These are phyloP conservation scores for Phlebiopsis flavidoalba DNA, from an alignment of 768 basidiomycete species.

Conservation along the genomic window DNA sequence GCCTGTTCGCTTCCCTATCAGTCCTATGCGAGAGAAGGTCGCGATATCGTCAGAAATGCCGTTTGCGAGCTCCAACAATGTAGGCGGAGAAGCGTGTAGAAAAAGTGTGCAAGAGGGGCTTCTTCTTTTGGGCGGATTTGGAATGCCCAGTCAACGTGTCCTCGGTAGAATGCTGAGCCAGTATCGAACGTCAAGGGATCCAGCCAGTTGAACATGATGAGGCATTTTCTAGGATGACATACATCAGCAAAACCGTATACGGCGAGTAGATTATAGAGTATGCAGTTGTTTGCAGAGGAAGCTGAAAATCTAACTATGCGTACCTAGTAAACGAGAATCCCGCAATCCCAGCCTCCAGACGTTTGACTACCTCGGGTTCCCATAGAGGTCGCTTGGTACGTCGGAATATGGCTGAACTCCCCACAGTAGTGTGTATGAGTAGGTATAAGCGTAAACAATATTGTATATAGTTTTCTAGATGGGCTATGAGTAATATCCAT, in stretches of 20 bases:
- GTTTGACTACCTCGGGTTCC: constrained; percentile 52
- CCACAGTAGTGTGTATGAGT: constrained; percentile 56
- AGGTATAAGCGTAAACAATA: constrained; percentile 75
- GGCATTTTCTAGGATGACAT: constrained; percentile 53
- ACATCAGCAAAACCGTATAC: background rate
- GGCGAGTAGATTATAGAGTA: background rate
- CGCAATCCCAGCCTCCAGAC: constrained; percentile 56
- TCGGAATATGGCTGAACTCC: constrained; percentile 42
- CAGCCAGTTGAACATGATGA: constrained; percentile 84
- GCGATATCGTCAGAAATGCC: constrained; percentile 74
- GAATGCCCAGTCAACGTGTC: constrained; percentile 54
- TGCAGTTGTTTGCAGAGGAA: background rate
- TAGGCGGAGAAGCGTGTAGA: constrained; percentile 76
- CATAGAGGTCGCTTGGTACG: constrained; percentile 41
- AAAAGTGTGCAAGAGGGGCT: constrained; percentile 70
- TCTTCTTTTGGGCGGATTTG: constrained; percentile 20
- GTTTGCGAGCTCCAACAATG: constrained; percentile 72
- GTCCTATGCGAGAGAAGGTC: constrained; percentile 67
- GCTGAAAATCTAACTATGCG: constrained; percentile 5
- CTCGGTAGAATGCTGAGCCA: constrained; percentile 64
- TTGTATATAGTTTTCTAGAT: constrained; percentile 80
- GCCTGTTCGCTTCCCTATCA: constrained; percentile 61
- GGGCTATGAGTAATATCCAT: background rate
- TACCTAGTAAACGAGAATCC: constrained; percentile 77
- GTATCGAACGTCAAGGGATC: constrained; percentile 65